Percentiles rank a stretch among this genome's conserved stretches.
phyloP scores from a whole-genome alignment of 768 basidiomycete genomes.

The Suillus ampliporus region DNA sequence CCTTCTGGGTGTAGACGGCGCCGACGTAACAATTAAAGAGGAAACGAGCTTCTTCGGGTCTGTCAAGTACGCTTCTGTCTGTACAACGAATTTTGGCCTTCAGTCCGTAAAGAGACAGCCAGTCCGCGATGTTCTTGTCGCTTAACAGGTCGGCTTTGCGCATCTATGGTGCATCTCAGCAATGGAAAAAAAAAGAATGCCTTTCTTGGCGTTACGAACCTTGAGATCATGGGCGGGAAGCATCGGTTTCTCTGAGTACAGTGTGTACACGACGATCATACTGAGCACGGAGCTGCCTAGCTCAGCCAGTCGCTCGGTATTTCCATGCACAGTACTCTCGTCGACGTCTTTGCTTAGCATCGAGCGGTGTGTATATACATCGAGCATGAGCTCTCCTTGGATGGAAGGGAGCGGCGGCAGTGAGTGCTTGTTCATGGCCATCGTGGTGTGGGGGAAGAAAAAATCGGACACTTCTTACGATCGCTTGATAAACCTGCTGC shows the following conservation, averaged over 20 bases:
- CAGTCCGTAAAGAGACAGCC: slow-evolving; percentile 59
- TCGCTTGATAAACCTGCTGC: slow-evolving; percentile 8
- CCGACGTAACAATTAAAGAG: slow-evolving; percentile 70
- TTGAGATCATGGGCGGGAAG: slow-evolving; percentile 47
- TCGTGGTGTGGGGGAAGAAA: neutral
- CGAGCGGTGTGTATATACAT: slow-evolving; percentile 59
- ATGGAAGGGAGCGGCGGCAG: slow-evolving; percentile 60
- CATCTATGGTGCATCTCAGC: slow-evolving; percentile 22
- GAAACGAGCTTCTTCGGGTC: slow-evolving; percentile 51
- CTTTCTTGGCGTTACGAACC: slow-evolving; percentile 38
- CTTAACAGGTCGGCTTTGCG: slow-evolving; percentile 39
- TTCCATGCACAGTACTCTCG: slow-evolving; percentile 49
- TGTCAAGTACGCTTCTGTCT: slow-evolving; percentile 40
- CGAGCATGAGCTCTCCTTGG: slow-evolving; percentile 61
- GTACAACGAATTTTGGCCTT: slow-evolving; percentile 58
- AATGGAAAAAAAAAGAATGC: neutral
- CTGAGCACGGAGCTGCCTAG: slow-evolving; percentile 60
- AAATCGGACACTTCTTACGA: neutral
- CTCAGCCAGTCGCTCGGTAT: slow-evolving; percentile 61
- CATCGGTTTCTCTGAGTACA: slow-evolving; percentile 53
- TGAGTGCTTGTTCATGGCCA: slow-evolving; percentile 18
- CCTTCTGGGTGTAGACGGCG: slow-evolving; percentile 66
- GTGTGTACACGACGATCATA: slow-evolving; percentile 54
- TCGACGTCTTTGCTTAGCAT: slow-evolving; percentile 42
- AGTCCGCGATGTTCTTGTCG: slow-evolving; percentile 47